These are phyloP conservation scores for Apium graveolens DNA, from an alignment of 129 eudicot genomes.

Conservation along the genomic window DNA sequence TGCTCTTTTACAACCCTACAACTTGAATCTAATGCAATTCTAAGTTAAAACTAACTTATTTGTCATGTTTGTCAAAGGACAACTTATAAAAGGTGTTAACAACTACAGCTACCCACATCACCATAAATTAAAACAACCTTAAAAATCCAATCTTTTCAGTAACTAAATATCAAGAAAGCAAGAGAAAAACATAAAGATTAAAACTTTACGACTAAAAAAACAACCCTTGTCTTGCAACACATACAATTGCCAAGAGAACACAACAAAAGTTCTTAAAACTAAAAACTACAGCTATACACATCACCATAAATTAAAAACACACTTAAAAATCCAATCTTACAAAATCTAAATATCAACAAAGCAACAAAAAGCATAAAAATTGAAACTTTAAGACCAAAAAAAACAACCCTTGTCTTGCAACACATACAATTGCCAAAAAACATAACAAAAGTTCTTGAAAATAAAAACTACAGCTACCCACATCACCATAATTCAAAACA, in stretches of 20 bases:
- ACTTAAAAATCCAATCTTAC: not conserved
- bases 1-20: too few relatives aligned
- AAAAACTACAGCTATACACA: not conserved
- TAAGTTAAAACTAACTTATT: too few relatives aligned
- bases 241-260: not conserved
- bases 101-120: not conserved
- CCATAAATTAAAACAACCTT: not conserved
- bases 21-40: too few relatives aligned
- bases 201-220: not conserved
- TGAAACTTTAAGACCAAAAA: not conserved
- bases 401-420: not conserved
- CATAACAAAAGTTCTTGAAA: not conserved
- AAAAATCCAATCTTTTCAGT: not conserved
- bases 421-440: not conserved
- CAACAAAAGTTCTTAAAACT: not conserved
- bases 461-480: not conserved
- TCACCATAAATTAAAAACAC: not conserved
- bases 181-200: too few relatives aligned
- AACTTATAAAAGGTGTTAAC: too few relatives aligned
- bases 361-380: not conserved
- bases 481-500: not conserved
- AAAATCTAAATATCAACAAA: not conserved
- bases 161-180: not conserved
- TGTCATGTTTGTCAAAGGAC: too few relatives aligned
- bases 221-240: not conserved